Base-by-base conservation (phyloP, 768 basidiomycete species). In the Lactarius hatsudake region DNA sequence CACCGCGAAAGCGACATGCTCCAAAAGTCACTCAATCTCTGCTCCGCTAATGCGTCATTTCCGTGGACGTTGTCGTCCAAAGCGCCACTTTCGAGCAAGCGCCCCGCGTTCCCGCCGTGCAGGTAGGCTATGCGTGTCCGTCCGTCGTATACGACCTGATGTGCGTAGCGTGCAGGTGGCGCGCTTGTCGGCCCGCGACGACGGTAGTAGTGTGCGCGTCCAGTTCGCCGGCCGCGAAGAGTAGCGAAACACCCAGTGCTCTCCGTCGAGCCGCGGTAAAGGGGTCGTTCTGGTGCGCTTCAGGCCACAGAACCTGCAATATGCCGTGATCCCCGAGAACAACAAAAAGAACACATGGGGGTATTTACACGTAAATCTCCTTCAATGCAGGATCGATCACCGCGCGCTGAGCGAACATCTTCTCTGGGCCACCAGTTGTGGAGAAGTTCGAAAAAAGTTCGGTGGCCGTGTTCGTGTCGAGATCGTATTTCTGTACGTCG, bases 31-130 rank as follows among this genome's bases (percentile, higher is more conserved):
- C 89, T 86, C 74, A 93, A 70, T 66, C 90, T 70, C 43, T 62
- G 64, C 40, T 71, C 71, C 51, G 56, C 62, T 28, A 61, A 55
- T 0, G 71, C 67, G 18, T 64, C 61, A 12, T 65, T 61, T 28
- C 71, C 67, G 18, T 56, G 58, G 42, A 72, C 56, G 18, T 65
- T 64, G n/a, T 68, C 71, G 7, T 66, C 71, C 34, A 66, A 30
- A 42, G 59, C 36, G 1, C 63, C 70, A 15, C 54, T 72, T 55
- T 74, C 73, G 13, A 58, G 62, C 5, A 72, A 74, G 54, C 78
- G 72, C 0, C 89, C 89, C 6, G 83, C 84, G 76, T 91, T 93
- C 53, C 91, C 91, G 2, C 92, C 92, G 71, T 93, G 91, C 78
- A 93, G 77, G 72, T 84, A 92, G 3, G 86, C 78, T 42, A 77